Evolutionary conservation across 352 stramenopile species (phyloP), one percentile per base, ranked within the genome.

Genomic region (Phytophthora melonis): DNA sequence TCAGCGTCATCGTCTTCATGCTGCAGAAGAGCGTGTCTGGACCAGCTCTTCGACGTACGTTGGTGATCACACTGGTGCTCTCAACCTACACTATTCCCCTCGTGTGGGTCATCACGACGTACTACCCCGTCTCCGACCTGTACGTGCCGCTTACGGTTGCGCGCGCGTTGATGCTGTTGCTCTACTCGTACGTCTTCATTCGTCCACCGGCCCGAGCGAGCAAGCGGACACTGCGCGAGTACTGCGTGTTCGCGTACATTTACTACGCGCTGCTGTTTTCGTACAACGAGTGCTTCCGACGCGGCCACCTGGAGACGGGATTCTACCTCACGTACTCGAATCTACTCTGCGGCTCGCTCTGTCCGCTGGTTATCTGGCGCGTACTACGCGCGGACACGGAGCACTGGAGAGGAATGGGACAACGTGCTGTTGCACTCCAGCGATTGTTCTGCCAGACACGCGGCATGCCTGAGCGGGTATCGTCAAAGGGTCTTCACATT

Each of bases 271-370:
- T 90, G 16, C 66, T 86, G 16, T 85, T 87, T 45, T 63, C 75
- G 18, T 88, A 88, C 71, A 89, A 83, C 58, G 75, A 88, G 21
- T 74, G 88, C 19, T 91, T 91, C 41, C 81, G 63, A 30, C 66
- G 79, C n/a, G 63, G 68, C 23, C 75, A 86, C 19, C 27, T 90
- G 68, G 82, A 92, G 11, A 60, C 72, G 1, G 83, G 84, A 1
- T 92, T 90, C 67, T 85, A 79, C n/a, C 62, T 91, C 27, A 88
- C 80, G n/a, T 90, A 90, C 57, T 77, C 78, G 30, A 88, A 90
- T 56, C 58, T 90, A 3, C 57, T 91, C 7, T 92, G 80, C 47
- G 81, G 78, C 19, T 82, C 79, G 1, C 58, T 90, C 7, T 87
- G 77, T 56, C 83, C 85, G n/a, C 58, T 89, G 25, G 79, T 92